Base-by-base conservation (phyloP, 2,329 filamentous ascomycete species). In the Penicillium brasilianum region DNA sequence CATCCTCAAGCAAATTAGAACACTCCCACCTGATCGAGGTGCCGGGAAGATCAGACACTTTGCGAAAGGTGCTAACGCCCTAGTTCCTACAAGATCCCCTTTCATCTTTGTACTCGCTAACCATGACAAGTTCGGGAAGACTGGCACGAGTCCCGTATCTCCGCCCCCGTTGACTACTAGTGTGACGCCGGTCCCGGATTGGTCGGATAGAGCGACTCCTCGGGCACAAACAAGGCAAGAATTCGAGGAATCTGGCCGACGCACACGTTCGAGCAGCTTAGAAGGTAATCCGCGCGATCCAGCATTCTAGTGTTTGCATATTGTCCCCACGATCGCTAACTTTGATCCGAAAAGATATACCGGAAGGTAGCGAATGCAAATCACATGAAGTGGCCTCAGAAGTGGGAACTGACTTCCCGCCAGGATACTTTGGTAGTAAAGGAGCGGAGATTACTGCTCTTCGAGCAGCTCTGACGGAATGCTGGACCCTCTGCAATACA, bases 401-500 rank as follows among this genome's bases (percentile, higher is more conserved):
- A 39, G 67, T 43, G 25, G 32, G 55, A 46, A 65, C 70, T 58
- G 62, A 74, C 36, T 51, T 60, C 18, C 57, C 66, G 22, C 50
- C 81, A 74, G 78, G 76, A 20, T 75, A 70, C 41, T 66, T 77
- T 34, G 71, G 73, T 2, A 83, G 89, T 59, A 82, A 82, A 32
- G 83, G 88, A 58, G 80, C 85, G 49, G 83, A 83, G 70, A 82
- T 83, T 34, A 85, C 84, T 62, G 89, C 90, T 8, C 80, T 97
- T n/a, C 87, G 87, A 63, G 87, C 87, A 32, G 92, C 93, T 2
- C 82, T 97, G 16, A 87, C 90, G 63, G 92, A 97, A 79, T 97
- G 93, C 77, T 97, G 93, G 93, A 96, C 90, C 0, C 81, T 97
- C 14, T 97, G 93, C 80, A 97, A 97, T 72, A 96, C 93, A 0